Evolutionary conservation across 257 asterid genomes (phyloP).

Genomic region (Petunia axillaris): DNA sequence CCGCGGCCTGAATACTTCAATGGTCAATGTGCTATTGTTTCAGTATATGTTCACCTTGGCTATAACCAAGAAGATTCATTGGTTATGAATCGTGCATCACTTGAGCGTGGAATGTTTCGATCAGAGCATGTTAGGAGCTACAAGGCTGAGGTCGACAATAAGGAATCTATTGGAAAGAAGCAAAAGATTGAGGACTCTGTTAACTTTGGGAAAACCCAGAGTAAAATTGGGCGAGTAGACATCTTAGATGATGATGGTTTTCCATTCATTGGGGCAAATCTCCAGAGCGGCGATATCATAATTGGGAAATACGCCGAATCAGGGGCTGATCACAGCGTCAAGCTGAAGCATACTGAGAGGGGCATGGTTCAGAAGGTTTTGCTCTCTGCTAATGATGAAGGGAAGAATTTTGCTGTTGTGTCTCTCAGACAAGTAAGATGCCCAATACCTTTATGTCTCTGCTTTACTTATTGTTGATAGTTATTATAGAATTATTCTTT

Average conservation of each 20-base stretch:
- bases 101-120: slow-evolving; percentile 96
- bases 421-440: slow-evolving; percentile 80
- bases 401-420: slow-evolving; percentile 83
- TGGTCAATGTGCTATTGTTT: slow-evolving; percentile 91
- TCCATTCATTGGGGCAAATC: slow-evolving; percentile 87
- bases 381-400: slow-evolving; percentile 86
- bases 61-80: slow-evolving; percentile 96
- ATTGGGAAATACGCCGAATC: slow-evolving; percentile 83
- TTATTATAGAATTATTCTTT: no score
- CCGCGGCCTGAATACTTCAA: slow-evolving; percentile 85
- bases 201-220: slow-evolving; percentile 75
- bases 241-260: slow-evolving; percentile 95
- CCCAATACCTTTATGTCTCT: neutral
- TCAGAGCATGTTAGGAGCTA: slow-evolving; percentile 86
- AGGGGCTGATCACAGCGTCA: slow-evolving; percentile 84
- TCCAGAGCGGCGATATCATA: slow-evolving; percentile 86
- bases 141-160: slow-evolving; percentile 80
- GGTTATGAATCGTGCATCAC: slow-evolving; percentile 93
- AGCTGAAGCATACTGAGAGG: slow-evolving; percentile 90
- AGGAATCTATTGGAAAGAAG: slow-evolving; percentile 53
- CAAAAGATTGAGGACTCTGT: slow-evolving; percentile 54
- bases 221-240: slow-evolving; percentile 90
- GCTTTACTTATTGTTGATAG: no score
- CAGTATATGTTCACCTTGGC: slow-evolving; percentile 92
- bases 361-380: slow-evolving; percentile 96